Evolutionary conservation across 1,284 basidiomycete species (phyloP), one percentile per base, ranked within the genome.

Genomic region (Puccinia coronata): DNA sequence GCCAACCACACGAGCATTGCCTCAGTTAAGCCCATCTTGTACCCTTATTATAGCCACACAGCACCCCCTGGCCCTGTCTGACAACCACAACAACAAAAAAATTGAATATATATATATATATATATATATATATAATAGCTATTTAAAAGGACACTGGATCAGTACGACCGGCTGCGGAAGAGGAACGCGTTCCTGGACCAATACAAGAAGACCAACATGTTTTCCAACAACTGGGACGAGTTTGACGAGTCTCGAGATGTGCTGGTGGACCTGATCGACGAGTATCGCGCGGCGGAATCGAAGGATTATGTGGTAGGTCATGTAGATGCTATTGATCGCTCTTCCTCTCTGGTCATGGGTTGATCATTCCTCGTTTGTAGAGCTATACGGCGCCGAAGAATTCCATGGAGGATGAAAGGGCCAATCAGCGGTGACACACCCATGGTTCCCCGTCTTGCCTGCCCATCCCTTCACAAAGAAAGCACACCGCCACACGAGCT

Each of bases 1-100:
- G 97, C 96, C 18, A 99, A 99, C 85, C 96, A 99, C 86, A 99
- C 97, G 8, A 96, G 95, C 84, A 95, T 99, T 82, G 94, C 93
- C 47, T 94, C 93, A 51, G 94, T 96, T 83, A 49, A 81, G 93
- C 89, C 34, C 34, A 1, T 59, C 47, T 23, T 47, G 31, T 63
- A 39, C 31, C 82, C 34, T 20, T 51, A 5, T 31, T 57, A 39
- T 53, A 70, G 23, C 31, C 55, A 18, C 53, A 47, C n/a, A n/a
- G n/a, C n/a, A 12, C 51, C 28, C 61, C 20, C 53, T 39, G 18
- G n/a, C 36, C 36, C 36, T 73, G 25, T 5, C 71, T n/a, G n/a
- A n/a, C n/a, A n/a, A n/a, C n/a, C n/a, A n/a, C n/a, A n/a, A n/a
- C n/a, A n/a, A n/a, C n/a, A 73, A 28, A 57, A 55, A 36, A 59